Evolutionary conservation across 192 early-diverging fungal species (phyloP), one percentile per base, ranked within the genome.

Genomic region (Coemansia sp.): DNA sequence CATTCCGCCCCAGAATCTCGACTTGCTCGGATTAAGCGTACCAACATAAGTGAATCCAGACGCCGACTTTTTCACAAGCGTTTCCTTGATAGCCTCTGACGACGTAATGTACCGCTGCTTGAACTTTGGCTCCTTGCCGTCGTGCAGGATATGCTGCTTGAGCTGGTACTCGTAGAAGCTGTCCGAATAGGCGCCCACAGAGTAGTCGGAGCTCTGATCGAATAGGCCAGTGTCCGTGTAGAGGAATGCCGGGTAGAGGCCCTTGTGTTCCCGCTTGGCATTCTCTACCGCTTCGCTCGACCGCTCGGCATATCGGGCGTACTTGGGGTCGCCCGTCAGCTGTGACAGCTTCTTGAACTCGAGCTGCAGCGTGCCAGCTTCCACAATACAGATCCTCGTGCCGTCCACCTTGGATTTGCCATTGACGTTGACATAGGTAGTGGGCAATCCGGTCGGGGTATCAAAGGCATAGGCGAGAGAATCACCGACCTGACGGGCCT

Each of bases 81-180:
- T 38, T 7, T 78, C 84, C 62, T 89, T 86, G 40, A 96, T 84
- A 0, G 91, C 91, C 6, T 78, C 74, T 0, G 89, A 67, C 0
- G 93, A 79, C 25, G 82, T 68, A 46, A 87, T 83, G 59, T 91
- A 96, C 79, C 89, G 89, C 9, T 84, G 69, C 27, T 82, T 88
- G 77, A 88, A 94, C 32, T 85, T 70, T 10, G 72, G 43, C 61
- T 93, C 89, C 9, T 73, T 82, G 43, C 84, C 74, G 49, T 84
- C 79, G 1, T 91, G 90, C 62, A 91, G 87, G 3, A 96, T 74
- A 49, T 91, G 94, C 72, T 96, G 94, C 74, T 98, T 98, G 24
- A 91, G 86, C 49, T 93, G 82, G 74, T 98, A 98, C 86, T 98
- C 94, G 82, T 98, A 98, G 66, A 95, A 98, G 62, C 92, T 94